These are phyloP conservation scores for Peterozyma xylosa DNA, from an alignment of 805 yeast species.

Conservation along the genomic window DNA sequence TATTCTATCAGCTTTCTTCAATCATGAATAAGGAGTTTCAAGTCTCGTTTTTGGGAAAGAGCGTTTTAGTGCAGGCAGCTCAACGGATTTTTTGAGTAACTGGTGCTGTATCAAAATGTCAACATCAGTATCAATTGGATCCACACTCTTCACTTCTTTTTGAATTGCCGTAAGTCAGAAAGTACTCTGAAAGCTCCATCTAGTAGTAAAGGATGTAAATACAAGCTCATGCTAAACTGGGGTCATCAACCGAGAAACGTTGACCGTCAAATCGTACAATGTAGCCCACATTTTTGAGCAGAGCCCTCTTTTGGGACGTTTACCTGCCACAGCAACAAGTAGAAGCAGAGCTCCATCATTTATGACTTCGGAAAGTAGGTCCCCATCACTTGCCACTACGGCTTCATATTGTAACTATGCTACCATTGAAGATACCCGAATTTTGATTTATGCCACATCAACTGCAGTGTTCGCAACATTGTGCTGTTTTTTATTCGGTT, in stretches of 20 bases:
- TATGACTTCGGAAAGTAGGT: constrained; percentile 1
- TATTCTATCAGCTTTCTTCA: no score
- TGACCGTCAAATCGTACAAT: background rate
- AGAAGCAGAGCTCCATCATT: constrained; percentile 3
- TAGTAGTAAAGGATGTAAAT: background rate
- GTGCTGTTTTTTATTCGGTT: constrained; percentile 34
- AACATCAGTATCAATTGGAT: no score
- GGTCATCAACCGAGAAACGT: background rate
- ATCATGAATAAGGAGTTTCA: no score
- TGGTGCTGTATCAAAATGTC: no score
- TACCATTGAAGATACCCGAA: constrained; percentile 9
- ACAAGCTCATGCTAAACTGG: background rate
- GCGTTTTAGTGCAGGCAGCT: no score
- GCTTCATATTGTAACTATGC: constrained; percentile 7
- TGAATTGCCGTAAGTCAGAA: no score
- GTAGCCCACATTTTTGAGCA: constrained; percentile 1
- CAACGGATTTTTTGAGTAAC: no score
- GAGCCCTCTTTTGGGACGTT: constrained; percentile 8
- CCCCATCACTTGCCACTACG: constrained; percentile 2
- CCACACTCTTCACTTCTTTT: no score
- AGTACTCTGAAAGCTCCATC: no score
- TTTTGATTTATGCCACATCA: constrained; percentile 8
- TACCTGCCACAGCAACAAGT: constrained; percentile 5
- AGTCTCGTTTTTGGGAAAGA: no score
- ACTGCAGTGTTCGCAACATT: constrained; percentile 17